These are phyloP conservation scores for Penicillium sumatraense DNA, from an alignment of 2,329 filamentous ascomycete species.

Conservation along the genomic window DNA sequence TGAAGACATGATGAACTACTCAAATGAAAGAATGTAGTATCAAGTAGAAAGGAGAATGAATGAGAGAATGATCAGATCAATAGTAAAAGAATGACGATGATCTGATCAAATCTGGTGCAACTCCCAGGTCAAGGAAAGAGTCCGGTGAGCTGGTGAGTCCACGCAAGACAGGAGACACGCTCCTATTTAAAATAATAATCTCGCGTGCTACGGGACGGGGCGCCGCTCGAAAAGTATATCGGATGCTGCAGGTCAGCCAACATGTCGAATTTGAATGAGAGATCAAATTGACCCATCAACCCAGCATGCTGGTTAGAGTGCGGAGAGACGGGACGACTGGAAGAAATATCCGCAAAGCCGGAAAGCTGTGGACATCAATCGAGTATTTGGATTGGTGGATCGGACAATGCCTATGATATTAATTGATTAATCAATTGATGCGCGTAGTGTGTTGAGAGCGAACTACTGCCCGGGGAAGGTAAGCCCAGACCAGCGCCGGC, in stretches of 20 bases:
- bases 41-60: not conserved
- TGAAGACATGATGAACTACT: constrained; percentile 21
- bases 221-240: constrained; percentile 24
- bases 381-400: not conserved
- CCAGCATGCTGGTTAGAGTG: constrained; percentile 19
- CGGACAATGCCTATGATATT: not conserved
- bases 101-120: not conserved
- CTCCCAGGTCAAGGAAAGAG: not conserved
- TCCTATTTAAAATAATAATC: not conserved
- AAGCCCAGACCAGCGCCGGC: constrained; percentile 1
- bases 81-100: constrained; percentile 1
- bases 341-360: not conserved
- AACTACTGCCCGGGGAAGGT: constrained; percentile 5
- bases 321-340: not conserved
- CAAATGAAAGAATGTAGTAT: constrained; percentile 4
- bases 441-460: not conserved
- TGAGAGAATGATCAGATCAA: constrained; percentile 7
- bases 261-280: constrained; percentile 17
- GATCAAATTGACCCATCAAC: constrained; percentile 25
- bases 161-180: not conserved
- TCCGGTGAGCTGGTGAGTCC: not conserved
- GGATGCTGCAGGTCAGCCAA: constrained; percentile 12
- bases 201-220: constrained; percentile 4
- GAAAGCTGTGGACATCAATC: not conserved
- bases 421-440: not conserved